Evolutionary conservation across 139 green algal species (phyloP).

Genomic region (Axilococcus clingmanii): DNA sequence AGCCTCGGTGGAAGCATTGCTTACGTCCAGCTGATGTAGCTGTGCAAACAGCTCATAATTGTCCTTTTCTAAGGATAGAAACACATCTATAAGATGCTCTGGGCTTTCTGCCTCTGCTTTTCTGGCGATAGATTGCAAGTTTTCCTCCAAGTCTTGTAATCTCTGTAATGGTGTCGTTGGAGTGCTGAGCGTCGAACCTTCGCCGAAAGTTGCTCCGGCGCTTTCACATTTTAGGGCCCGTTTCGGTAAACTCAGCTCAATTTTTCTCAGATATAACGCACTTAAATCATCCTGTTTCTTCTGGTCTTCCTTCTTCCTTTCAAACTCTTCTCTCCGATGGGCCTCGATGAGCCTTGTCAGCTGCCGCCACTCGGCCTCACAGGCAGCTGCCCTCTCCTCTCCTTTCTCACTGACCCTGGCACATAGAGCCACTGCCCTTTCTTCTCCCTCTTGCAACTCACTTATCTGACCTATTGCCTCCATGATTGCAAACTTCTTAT

Average conservation of each 20-base stretch:
- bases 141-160: too few relatives aligned
- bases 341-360: slow-evolving; percentile 75
- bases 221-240: too few relatives aligned
- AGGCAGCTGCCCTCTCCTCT: slow-evolving; percentile 71
- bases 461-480: slow-evolving; percentile 63
- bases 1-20: too few relatives aligned
- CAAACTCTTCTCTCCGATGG: slow-evolving; percentile 35
- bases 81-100: too few relatives aligned
- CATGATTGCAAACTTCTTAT: slow-evolving; percentile 70
- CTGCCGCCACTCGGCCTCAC: slow-evolving; percentile 79
- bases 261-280: slow-evolving; percentile 12
- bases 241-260: background rate
- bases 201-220: too few relatives aligned
- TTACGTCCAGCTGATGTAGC: too few relatives aligned
- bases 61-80: too few relatives aligned
- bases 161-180: too few relatives aligned
- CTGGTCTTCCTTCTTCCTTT: background rate
- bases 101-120: too few relatives aligned
- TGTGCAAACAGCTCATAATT: too few relatives aligned
- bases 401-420: slow-evolving; percentile 52
- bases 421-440: slow-evolving; percentile 41
- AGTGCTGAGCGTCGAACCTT: too few relatives aligned
- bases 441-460: slow-evolving; percentile 43
- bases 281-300: background rate
- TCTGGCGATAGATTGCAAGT: too few relatives aligned